Evolutionary conservation across 2,329 filamentous ascomycete genomes (phyloP).

Genomic region (Reticulascus tulasneorum): DNA sequence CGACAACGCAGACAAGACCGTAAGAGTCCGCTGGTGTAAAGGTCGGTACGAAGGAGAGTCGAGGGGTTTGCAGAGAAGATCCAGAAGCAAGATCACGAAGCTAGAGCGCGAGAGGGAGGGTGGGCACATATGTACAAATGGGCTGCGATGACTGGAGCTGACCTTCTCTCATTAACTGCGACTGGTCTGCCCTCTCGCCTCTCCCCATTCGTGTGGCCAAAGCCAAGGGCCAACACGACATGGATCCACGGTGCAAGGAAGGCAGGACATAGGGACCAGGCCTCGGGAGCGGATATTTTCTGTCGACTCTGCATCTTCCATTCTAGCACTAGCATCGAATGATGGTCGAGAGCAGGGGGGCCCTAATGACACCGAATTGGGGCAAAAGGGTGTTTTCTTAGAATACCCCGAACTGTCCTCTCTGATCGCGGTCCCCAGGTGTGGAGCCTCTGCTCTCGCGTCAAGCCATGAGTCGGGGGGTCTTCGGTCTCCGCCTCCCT

Average conservation of each 20-base stretch:
- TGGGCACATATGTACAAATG: too few species aligned
- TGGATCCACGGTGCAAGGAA: constrained; percentile 11
- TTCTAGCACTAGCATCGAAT: constrained; percentile 8
- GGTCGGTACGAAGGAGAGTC: too few species aligned
- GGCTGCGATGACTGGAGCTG: too few species aligned
- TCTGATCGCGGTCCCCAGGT: constrained; percentile 1
- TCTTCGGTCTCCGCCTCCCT: too few species aligned
- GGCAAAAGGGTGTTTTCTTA: constrained; percentile 9
- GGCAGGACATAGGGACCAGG: too few species aligned
- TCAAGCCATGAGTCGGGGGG: constrained; percentile 9
- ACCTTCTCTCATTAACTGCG: constrained; percentile 5
- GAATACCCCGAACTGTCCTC: constrained; percentile 5
- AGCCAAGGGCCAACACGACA: constrained; percentile 9
- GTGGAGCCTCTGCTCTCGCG: constrained; percentile 4
- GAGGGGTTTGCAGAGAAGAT: too few species aligned
- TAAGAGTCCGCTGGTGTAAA: too few species aligned
- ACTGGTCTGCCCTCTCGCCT: constrained; percentile 3
- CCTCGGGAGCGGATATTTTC: constrained; percentile 11
- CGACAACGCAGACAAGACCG: too few species aligned
- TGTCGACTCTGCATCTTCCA: constrained; percentile 9
- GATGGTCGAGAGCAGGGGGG: constrained; percentile 4
- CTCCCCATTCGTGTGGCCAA: constrained; percentile 4
- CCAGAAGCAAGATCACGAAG: too few species aligned
- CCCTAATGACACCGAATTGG: constrained; percentile 4
- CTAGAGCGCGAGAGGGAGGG: too few species aligned